Conservation (phyloP, 148 eudicot species). For the Pouteria glomerata region DNA sequence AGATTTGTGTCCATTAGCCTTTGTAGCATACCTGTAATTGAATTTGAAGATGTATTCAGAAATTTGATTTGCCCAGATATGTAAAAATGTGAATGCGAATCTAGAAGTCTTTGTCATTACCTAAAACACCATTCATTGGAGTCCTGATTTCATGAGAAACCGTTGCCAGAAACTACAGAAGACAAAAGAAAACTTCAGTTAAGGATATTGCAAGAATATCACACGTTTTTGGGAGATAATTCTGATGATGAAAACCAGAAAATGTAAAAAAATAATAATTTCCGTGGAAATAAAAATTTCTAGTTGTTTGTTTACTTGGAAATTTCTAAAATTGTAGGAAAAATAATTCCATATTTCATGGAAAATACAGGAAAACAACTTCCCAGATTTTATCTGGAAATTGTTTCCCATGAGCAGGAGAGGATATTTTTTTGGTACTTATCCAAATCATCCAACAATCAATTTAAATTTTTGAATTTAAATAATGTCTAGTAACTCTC, state of each 20-base stretch:
- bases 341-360: too few relatives aligned
- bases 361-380: too few relatives aligned
- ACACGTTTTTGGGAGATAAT: background rate
- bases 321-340: too few relatives aligned
- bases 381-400: too few relatives aligned
- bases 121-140: slow-evolving; percentile 94
- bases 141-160: slow-evolving; percentile 97
- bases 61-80: background rate
- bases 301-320: too few relatives aligned
- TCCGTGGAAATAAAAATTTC: too few relatives aligned
- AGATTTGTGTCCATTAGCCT: slow-evolving; percentile 87
- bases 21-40: slow-evolving; percentile 75
- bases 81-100: background rate
- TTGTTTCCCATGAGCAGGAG: too few relatives aligned
- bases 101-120: slow-evolving; percentile 26
- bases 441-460: too few relatives aligned
- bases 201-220: slow-evolving; percentile 2
- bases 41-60: slow-evolving; percentile 1
- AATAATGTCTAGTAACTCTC: too few relatives aligned
- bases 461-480: too few relatives aligned
- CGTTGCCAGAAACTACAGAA: slow-evolving; percentile 87
- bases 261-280: background rate
- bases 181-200: slow-evolving; percentile 12
- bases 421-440: too few relatives aligned
- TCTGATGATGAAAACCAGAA: background rate